Evolutionary conservation across 805 yeast genomes (phyloP), one percentile per base, ranked within the genome.

Genomic region (Monosporozyma servazzii): DNA sequence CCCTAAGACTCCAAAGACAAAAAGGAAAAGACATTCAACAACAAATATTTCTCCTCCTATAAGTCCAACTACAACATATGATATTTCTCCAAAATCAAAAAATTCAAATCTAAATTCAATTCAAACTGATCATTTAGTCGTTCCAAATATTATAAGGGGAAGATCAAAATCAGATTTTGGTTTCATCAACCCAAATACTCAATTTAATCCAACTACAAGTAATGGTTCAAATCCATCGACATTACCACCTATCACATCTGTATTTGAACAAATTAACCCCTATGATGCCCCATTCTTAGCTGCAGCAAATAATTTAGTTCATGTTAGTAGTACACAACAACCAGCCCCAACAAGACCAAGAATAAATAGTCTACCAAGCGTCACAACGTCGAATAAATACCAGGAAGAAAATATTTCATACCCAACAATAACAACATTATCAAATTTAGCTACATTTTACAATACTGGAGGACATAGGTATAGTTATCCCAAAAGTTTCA

Each of bases 391-490:
- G 15, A 47, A 15, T 21, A 41, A 41, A 6, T 11, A 9, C 15
- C 18, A 29, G 17, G 17, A 43, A 20, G 27, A 45, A 29, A 31
- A 45, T 31, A 25, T 29, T 11, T 27, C 39, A 9, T 49, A 56
- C 15, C 62, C 64, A n/a, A 58, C 64, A 3, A 57, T 60, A 2
- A 54, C 55, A n/a, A 58, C 63, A 5, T 48, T 62, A 18, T 56
- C 64, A 13, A 54, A 55, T 46, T 37, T 61, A 36, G 62, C 67
- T 5, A 56, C 63, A 6, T 59, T 63, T 40, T 55, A 53, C 54
- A 62, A 59, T 41, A 61, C 64, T 8, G 48, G 54, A 21, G 65
- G 63, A 7, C 65, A 60, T 50, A 53, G 57, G 33, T 61, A 62
- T 49, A 54, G 60, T 3, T 62, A 61, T 43, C 65, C 65, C 4